phyloP scores from a whole-genome alignment of 2,329 filamentous ascomycete species.

The Mollisia scopiformis region DNA sequence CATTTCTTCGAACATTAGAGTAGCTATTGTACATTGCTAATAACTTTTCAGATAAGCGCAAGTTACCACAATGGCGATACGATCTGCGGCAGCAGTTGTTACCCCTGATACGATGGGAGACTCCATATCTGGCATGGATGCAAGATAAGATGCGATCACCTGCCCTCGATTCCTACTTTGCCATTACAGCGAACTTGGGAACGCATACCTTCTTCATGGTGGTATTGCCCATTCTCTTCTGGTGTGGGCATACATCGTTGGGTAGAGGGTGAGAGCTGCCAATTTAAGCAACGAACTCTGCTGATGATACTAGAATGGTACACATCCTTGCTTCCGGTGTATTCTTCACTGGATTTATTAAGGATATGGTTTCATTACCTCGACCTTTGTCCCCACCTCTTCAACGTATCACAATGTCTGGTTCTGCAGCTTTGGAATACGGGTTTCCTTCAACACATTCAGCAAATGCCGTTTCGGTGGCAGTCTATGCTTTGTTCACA shows the following conservation, averaged over 20 bases:
- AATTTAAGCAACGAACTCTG: slow-evolving; percentile 22
- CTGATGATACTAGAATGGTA: slow-evolving; percentile 55
- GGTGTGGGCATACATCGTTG: slow-evolving; percentile 86
- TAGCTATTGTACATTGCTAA: neutral
- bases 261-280: slow-evolving; percentile 77
- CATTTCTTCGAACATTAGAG: neutral
- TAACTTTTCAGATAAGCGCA: slow-evolving; percentile 68
- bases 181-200: slow-evolving; percentile 91
- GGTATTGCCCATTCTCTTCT: slow-evolving; percentile 90
- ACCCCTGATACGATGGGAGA: slow-evolving; percentile 91
- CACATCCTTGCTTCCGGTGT: slow-evolving; percentile 79
- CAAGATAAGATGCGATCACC: slow-evolving; percentile 82
- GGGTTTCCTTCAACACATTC: slow-evolving; percentile 97
- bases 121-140: slow-evolving; percentile 86
- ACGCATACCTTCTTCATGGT: slow-evolving; percentile 99
- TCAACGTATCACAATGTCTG: slow-evolving; percentile 95
- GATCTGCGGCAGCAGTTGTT: slow-evolving; percentile 78
- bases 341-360: slow-evolving; percentile 89
- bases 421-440: slow-evolving; percentile 92
- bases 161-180: slow-evolving; percentile 93
- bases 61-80: slow-evolving; percentile 89
- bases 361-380: slow-evolving; percentile 91
- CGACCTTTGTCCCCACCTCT: slow-evolving; percentile 90
- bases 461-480: slow-evolving; percentile 94
- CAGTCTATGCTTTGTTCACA: slow-evolving; percentile 77